Evolutionary conservation across 2,329 filamentous ascomycete species (phyloP).

Genomic region (Colletotrichum limetticola): DNA sequence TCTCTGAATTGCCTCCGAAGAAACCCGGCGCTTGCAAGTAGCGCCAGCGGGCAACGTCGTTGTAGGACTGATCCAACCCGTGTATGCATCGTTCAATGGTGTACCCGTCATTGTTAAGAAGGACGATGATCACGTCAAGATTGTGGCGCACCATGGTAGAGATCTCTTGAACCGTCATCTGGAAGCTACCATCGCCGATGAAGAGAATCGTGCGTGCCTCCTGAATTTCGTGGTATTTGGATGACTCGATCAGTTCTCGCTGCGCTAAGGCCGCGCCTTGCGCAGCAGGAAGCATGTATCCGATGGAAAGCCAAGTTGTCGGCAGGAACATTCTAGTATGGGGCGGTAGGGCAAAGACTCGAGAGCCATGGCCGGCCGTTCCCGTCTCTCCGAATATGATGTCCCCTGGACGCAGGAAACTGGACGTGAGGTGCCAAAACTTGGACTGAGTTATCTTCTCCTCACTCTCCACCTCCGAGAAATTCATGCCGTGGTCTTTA

Average conservation of each 20-base stretch:
- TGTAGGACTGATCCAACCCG: conserved; percentile 63
- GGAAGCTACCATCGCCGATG: conserved; percentile 73
- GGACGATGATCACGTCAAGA: conserved; percentile 58
- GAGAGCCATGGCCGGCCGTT: conserved; percentile 65
- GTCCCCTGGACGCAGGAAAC: conserved; percentile 57
- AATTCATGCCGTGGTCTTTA: conserved; percentile 36
- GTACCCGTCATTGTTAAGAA: conserved; percentile 70
- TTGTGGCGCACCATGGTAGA: conserved; percentile 69
- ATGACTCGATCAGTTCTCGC: conserved; percentile 50
- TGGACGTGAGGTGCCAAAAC: conserved; percentile 51
- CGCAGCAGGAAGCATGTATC: conserved; percentile 68
- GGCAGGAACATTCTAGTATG: conserved; percentile 59
- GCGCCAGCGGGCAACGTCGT: conserved; percentile 64
- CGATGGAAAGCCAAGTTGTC: conserved; percentile 69
- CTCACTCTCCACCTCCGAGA: conserved; percentile 36
- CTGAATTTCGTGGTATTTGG: conserved; percentile 43
- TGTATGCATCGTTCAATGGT: conserved; percentile 69
- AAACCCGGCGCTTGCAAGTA: conserved; percentile 59
- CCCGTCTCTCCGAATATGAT: conserved; percentile 69
- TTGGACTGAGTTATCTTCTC: conserved; percentile 58
- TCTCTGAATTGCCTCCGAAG: conserved; percentile 53
- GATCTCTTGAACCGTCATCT: conserved; percentile 75
- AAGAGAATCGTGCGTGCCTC: conserved; percentile 64
- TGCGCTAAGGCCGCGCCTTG: conserved; percentile 67
- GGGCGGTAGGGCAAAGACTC: conserved; percentile 60